These are phyloP conservation scores for Fraxinus dipetala DNA, from an alignment of 305 asterid species.

Conservation along the genomic window DNA sequence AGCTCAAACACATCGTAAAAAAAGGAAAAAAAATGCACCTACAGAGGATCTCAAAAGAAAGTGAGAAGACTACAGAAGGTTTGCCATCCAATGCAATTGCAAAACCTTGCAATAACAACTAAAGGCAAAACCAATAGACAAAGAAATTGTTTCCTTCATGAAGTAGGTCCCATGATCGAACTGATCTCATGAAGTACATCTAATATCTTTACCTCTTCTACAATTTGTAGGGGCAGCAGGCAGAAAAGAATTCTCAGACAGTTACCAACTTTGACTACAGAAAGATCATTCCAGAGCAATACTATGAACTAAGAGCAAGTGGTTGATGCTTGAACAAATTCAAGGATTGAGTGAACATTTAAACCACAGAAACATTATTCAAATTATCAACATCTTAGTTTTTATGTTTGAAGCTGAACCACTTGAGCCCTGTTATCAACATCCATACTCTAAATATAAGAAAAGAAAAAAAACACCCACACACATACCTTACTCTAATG, in stretches of 20 bases:
- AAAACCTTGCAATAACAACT: background rate
- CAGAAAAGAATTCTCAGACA: background rate
- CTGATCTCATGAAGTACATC: background rate
- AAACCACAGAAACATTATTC: background rate
- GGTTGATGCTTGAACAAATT: background rate
- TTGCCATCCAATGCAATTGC: background rate
- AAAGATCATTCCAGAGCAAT: background rate
- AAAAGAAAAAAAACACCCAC: background rate
- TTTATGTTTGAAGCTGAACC: background rate
- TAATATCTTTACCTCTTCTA: background rate
- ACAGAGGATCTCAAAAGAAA: background rate
- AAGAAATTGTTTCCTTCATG: background rate
- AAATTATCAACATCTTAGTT: background rate
- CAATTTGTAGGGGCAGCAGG: background rate
- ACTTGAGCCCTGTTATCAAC: background rate
- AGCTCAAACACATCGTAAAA: no score
- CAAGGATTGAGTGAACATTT: background rate
- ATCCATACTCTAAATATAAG: background rate
- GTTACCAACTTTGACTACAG: background rate
- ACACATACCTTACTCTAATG: background rate
- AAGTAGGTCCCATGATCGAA: background rate
- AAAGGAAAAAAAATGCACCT: background rate
- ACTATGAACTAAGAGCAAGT: background rate
- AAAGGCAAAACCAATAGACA: background rate
- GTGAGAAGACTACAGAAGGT: background rate